Evolutionary conservation across 495 filamentous ascomycete genomes (phyloP), one percentile per base, ranked within the genome.

Genomic region (Talaromyces nanjingensis): DNA sequence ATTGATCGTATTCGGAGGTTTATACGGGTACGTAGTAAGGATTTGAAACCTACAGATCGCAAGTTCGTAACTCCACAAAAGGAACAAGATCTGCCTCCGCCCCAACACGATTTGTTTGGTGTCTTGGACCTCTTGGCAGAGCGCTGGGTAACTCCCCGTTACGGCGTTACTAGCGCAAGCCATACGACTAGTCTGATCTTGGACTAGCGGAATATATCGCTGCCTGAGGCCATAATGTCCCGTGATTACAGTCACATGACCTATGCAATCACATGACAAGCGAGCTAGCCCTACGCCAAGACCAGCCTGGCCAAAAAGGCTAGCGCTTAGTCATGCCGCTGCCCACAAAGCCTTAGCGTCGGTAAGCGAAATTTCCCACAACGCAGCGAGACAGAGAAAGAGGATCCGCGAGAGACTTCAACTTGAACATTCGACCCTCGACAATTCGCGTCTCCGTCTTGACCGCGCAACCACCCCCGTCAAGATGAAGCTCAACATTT

Each of bases 401-500:
- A 60, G 34, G 59, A 56, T 56, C 53, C 24, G 45, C 31, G 59
- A 62, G 45, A 45, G 57, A 53, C 59, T 52, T 62, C 59, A 22
- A 64, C 33, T 64, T 64, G 33, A 57, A 39, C 72, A 70, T 74
- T 80, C 76, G 77, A 79, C 77, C 77, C 20, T 54, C 61, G 47
- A 54, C 47, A 79, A 76, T 69, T 73, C 72, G 74, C 78, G 76
- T 74, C 78, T 77, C 75, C 77, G 78, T 80, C 78, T 80, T 80
- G 77, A 80, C 77, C 75, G 78, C 77, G 78, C 77, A 74, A 62
- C 69, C 75, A 62, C 69, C 75, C 70, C 72, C 76, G 78, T 79
- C 78, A 80, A 80, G 78, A 91, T 91, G 89, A 91, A 96, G 89
- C 84, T 96, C 85, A 96, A 97, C 87, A 93, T 97, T 82, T 96